These are phyloP conservation scores for Lasiosphaeriaceae sp. DNA, from an alignment of 495 filamentous ascomycete species.

Conservation along the genomic window DNA sequence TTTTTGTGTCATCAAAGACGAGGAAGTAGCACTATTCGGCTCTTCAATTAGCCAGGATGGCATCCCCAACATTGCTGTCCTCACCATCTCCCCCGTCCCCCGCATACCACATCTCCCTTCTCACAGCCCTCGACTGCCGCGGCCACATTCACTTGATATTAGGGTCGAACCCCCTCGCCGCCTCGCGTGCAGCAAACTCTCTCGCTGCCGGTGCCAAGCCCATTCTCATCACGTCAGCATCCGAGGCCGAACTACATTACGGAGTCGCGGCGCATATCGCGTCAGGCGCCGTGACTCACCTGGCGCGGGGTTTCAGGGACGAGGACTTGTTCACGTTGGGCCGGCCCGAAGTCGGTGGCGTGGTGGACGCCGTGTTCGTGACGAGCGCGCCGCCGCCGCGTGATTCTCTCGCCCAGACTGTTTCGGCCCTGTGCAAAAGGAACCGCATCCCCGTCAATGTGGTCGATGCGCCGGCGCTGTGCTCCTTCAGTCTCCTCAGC, in stretches of 20 bases:
- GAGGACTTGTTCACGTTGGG: slow-evolving; percentile 73
- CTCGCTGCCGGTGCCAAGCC: slow-evolving; percentile 83
- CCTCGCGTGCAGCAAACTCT: slow-evolving; percentile 73
- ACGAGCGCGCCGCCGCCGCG: slow-evolving; percentile 55
- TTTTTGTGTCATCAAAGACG: no score
- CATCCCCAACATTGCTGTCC: slow-evolving; percentile 13
- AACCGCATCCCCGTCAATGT: slow-evolving; percentile 92
- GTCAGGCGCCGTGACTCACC: slow-evolving; percentile 66
- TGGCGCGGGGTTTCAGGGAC: slow-evolving; percentile 65
- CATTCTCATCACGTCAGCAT: slow-evolving; percentile 71
- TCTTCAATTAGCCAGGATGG: slow-evolving; percentile 4
- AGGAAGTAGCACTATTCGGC: no score
- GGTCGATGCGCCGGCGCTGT: slow-evolving; percentile 80
- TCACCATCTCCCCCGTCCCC: neutral
- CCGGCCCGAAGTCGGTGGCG: slow-evolving; percentile 67
- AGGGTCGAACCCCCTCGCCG: slow-evolving; percentile 81
- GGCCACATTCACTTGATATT: slow-evolving; percentile 82
- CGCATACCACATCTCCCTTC: slow-evolving; percentile 50
- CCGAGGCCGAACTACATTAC: slow-evolving; percentile 60
- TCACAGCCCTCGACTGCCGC: slow-evolving; percentile 72
- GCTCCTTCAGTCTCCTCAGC: slow-evolving; percentile 84
- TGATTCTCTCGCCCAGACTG: slow-evolving; percentile 50
- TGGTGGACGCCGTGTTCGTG: slow-evolving; percentile 92
- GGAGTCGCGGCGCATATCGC: slow-evolving; percentile 69
- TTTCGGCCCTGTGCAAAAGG: slow-evolving; percentile 71